A percentile compares a stretch with the other conserved stretches of the same genome.
Evolutionary conservation across 2,329 filamentous ascomycete genomes (phyloP).

Genomic region (Fonsecaea multimorphosa): DNA sequence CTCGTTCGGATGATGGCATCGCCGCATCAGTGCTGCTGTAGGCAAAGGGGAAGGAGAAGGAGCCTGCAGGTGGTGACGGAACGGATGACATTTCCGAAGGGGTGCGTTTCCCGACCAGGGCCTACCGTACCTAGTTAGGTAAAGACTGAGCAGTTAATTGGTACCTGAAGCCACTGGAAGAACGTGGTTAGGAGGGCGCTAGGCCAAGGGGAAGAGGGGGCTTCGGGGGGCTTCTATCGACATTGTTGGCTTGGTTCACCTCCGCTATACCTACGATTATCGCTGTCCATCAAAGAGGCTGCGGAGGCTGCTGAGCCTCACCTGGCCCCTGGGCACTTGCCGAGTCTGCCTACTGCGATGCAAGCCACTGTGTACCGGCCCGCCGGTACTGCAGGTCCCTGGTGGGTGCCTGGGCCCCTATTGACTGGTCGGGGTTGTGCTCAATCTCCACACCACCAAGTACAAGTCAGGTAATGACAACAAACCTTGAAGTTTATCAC

Average conservation of each 20-base stretch:
- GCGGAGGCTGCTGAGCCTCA: no score
- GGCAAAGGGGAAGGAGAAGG: neutral
- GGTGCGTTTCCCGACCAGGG: neutral
- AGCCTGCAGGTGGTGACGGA: neutral
- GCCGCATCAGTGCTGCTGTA: neutral
- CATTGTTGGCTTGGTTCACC: neutral
- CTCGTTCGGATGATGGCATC: neutral
- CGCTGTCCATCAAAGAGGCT: no score
- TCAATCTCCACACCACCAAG: neutral
- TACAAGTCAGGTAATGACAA: constrained; percentile 1
- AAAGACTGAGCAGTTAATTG: no score
- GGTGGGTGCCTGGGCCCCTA: neutral
- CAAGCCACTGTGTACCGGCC: neutral
- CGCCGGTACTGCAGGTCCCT: neutral
- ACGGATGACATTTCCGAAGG: neutral
- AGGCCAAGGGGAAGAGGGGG: neutral
- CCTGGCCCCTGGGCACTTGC: no score
- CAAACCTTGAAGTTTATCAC: neutral
- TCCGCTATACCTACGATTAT: neutral
- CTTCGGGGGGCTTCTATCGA: neutral
- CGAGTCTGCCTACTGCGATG: no score
- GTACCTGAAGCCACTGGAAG: neutral
- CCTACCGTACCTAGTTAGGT: neutral
- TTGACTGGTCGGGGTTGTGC: neutral
- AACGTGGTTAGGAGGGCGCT: neutral